A percentile compares a stretch with the other conserved stretches of the same genome.
phyloP scores from a whole-genome alignment of 2,329 filamentous ascomycete genomes.

The Calonectria hawksworthii region DNA sequence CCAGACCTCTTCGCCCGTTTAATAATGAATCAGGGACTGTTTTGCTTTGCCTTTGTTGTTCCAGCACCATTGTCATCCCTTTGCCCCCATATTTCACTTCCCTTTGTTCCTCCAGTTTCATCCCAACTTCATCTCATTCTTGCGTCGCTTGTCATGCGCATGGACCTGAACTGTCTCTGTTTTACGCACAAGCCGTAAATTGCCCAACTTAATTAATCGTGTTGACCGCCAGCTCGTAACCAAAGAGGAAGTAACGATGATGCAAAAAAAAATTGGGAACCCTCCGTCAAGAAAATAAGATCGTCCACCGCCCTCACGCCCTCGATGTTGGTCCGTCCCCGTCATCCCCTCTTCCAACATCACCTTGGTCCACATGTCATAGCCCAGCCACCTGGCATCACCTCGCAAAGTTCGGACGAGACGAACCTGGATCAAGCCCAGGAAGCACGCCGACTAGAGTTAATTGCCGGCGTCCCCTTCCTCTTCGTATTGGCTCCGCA shows the following conservation, averaged over 20 bases:
- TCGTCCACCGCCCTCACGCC: neutral
- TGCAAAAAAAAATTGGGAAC: neutral
- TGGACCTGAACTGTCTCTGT: neutral
- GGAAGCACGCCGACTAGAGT: constrained; percentile 1
- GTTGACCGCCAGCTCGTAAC: neutral
- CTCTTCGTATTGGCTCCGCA: constrained; percentile 29
- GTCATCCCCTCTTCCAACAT: constrained; percentile 22
- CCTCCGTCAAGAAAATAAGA: neutral
- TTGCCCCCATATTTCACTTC: neutral
- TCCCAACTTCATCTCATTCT: constrained; percentile 3
- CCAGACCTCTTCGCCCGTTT: neutral
- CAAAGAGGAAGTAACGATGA: neutral
- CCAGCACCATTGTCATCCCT: neutral
- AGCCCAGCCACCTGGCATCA: constrained; percentile 21
- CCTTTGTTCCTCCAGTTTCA: neutral
- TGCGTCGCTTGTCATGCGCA: neutral
- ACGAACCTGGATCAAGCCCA: constrained; percentile 21
- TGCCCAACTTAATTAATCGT: neutral
- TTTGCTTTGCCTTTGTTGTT: neutral
- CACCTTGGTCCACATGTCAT: constrained; percentile 26
- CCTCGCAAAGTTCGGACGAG: constrained; percentile 11
- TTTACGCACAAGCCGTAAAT: constrained; percentile 1
- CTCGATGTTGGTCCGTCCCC: neutral
- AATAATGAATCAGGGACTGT: neutral
- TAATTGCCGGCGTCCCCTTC: constrained; percentile 20